Percentiles rank a stretch among this genome's conserved stretches.
These are phyloP conservation scores for Trypanosoma brucei DNA, from an alignment of 208 protist genomes.

Conservation along the genomic window DNA sequence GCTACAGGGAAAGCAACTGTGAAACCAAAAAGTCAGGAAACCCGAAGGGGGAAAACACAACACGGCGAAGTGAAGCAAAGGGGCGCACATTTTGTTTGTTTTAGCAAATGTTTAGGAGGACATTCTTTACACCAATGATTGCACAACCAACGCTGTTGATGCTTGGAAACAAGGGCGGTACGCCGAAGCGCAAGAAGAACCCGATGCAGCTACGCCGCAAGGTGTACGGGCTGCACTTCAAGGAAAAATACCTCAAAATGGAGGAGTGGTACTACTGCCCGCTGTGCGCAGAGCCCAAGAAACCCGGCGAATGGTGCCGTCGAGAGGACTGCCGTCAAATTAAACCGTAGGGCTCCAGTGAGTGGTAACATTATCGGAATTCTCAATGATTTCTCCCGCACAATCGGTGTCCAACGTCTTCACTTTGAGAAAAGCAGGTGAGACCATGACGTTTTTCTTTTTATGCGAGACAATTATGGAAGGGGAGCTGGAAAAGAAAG, in stretches of 20 bases:
- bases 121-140: slow-evolving; percentile 26
- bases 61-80: no score
- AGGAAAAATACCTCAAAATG: slow-evolving; percentile 81
- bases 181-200: slow-evolving; percentile 89
- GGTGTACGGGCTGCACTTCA: slow-evolving; percentile 88
- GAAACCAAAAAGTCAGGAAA: no score
- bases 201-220: slow-evolving; percentile 80
- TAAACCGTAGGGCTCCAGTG: slow-evolving; percentile 51
- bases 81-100: no score
- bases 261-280: slow-evolving; percentile 92
- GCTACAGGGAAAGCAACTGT: no score
- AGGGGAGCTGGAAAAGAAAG: no score
- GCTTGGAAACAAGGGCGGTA: slow-evolving; percentile 86
- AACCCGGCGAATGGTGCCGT: slow-evolving; percentile 86
- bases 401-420: no score
- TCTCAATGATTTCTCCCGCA: not conserved
- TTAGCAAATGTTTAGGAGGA: slow-evolving; percentile 31
- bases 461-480: no score
- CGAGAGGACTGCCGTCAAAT: slow-evolving; percentile 89
- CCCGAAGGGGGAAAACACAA: no score
- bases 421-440: no score
- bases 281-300: slow-evolving; percentile 88
- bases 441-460: no score
- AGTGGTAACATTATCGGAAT: not conserved
- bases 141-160: slow-evolving; percentile 57